These are phyloP conservation scores for Gloeophyllum trabeum DNA, from an alignment of 768 basidiomycete genomes.

Conservation along the genomic window DNA sequence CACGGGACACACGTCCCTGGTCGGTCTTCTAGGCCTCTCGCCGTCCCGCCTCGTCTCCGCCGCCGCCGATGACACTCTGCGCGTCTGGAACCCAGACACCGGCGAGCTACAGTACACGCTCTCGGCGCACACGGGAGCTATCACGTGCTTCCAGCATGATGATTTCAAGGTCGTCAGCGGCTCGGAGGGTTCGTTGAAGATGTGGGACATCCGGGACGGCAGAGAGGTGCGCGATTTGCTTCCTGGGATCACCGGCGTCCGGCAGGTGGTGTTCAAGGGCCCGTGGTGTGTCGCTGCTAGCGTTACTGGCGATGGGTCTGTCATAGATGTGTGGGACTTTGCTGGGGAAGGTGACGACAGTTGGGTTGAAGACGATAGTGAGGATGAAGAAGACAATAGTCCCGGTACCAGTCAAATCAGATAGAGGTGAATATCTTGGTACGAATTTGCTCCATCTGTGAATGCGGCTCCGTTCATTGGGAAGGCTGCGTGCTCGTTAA, in stretches of 20 bases:
- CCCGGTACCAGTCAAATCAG: too few relatives aligned
- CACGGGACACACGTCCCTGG: constrained; percentile 88
- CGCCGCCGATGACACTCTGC: constrained; percentile 90
- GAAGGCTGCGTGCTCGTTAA: too few relatives aligned
- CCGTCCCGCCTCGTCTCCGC: constrained; percentile 89
- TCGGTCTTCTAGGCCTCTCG: constrained; percentile 85
- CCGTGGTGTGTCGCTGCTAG: constrained; percentile 93
- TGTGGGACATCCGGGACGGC: constrained; percentile 94
- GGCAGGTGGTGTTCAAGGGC: constrained; percentile 95
- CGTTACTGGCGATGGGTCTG: constrained; percentile 65
- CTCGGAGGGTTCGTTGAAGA: constrained; percentile 91
- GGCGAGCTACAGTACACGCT: constrained; percentile 75
- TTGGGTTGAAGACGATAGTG: constrained; percentile 70
- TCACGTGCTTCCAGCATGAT: constrained; percentile 98
- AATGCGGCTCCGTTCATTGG: too few relatives aligned
- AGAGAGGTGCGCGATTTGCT: constrained; percentile 78
- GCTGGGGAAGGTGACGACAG: constrained; percentile 64
- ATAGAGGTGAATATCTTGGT: too few relatives aligned
- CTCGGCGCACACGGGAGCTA: constrained; percentile 90
- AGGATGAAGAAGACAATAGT: constrained; percentile 48
- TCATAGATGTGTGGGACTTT: constrained; percentile 88
- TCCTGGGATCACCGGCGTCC: constrained; percentile 87
- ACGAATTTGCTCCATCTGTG: too few relatives aligned
- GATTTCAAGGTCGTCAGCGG: constrained; percentile 96
- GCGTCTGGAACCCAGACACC: constrained; percentile 87